Percentiles rank a stretch among this genome's conserved stretches.
Evolutionary conservation across 2,329 filamentous ascomycete genomes (phyloP).

Genomic region (Plenodomus lindquistii): DNA sequence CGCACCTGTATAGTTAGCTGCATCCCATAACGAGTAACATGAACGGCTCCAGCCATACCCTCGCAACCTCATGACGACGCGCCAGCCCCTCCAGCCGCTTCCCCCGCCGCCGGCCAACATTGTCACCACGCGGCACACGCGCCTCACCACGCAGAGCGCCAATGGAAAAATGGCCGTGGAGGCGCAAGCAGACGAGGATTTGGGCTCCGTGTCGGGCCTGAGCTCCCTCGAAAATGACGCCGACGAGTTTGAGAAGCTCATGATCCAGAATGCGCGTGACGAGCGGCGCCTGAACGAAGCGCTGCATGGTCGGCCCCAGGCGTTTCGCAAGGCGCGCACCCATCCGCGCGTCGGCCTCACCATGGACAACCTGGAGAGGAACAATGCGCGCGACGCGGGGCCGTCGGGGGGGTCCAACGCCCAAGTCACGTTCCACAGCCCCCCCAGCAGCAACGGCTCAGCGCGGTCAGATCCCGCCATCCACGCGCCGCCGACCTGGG

Average conservation of each 20-base stretch:
- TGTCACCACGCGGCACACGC: constrained; percentile 26
- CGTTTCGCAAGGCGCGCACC: constrained; percentile 50
- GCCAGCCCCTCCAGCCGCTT: constrained; percentile 37
- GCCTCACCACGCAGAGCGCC: constrained; percentile 20
- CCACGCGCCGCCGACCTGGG: constrained; percentile 53
- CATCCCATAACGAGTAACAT: constrained; percentile 15
- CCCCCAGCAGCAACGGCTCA: constrained; percentile 43
- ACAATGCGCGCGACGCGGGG: constrained; percentile 23
- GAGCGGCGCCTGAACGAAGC: constrained; percentile 45
- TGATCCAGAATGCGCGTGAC: constrained; percentile 52
- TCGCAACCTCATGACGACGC: constrained; percentile 37
- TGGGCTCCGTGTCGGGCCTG: constrained; percentile 37
- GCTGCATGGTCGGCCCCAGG: constrained; percentile 34
- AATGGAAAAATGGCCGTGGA: constrained; percentile 29
- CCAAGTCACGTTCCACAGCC: constrained; percentile 27
- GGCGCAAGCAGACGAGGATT: constrained; percentile 25
- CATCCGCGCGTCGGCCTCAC: constrained; percentile 47
- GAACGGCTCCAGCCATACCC: constrained; percentile 8
- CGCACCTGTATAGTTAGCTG: neutral
- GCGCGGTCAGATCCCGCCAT: constrained; percentile 48
- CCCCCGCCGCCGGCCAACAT: constrained; percentile 36
- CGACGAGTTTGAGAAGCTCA: constrained; percentile 51
- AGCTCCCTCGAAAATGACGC: constrained; percentile 47
- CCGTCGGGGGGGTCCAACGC: constrained; percentile 10
- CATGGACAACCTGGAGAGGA: constrained; percentile 50